These are phyloP conservation scores for Achlya hypogyna DNA, from an alignment of 352 stramenopile species.

Conservation along the genomic window DNA sequence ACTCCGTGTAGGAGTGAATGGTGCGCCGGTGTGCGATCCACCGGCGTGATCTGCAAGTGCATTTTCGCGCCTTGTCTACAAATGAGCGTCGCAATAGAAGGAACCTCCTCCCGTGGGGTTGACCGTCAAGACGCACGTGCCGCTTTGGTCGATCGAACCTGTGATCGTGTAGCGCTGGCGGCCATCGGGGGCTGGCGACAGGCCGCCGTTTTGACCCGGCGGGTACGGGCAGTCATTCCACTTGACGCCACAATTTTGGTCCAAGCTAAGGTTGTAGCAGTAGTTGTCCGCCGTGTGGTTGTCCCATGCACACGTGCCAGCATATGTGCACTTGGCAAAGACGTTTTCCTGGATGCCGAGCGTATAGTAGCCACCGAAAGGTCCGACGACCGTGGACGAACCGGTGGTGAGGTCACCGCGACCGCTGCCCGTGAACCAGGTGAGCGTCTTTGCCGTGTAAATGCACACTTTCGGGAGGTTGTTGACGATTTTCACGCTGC, in stretches of 20 bases:
- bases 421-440: neutral
- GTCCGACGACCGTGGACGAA: neutral
- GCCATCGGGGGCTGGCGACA: neutral
- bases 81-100: neutral
- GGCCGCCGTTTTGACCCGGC: neutral
- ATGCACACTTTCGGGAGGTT: neutral
- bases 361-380: neutral
- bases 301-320: neutral
- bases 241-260: neutral
- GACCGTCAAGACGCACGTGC: neutral
- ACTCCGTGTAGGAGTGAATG: too few species aligned
- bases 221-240: conserved; percentile 5
- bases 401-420: neutral
- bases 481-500: neutral
- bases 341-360: conserved; percentile 3
- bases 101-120: neutral
- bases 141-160: neutral
- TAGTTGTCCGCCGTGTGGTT: neutral
- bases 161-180: neutral
- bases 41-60: too few species aligned
- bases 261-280: conserved; percentile 1
- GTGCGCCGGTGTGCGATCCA: too few species aligned
- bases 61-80: too few species aligned
- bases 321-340: neutral
- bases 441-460: neutral